Percentiles rank a stretch among this genome's conserved stretches.
phyloP scores from a whole-genome alignment of 2,329 filamentous ascomycete genomes.

The Alternaria sp. region DNA sequence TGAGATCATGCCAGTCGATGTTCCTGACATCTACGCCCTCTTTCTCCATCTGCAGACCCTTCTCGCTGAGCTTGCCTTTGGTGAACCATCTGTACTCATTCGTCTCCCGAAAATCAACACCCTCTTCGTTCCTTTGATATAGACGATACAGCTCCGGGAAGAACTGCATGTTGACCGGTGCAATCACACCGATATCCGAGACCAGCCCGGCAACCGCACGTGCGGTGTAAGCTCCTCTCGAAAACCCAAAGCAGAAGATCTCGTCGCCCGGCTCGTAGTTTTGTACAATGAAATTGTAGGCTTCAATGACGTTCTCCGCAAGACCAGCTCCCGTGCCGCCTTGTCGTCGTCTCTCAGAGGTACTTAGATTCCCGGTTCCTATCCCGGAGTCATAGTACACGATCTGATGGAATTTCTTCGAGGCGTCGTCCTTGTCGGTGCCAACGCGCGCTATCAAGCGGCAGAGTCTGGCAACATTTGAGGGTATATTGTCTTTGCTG shows the following conservation, averaged over 20 bases:
- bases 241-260: constrained; percentile 57
- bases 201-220: constrained; percentile 52
- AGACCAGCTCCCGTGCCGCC: constrained; percentile 55
- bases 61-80: constrained; percentile 44
- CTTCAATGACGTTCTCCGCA: constrained; percentile 57
- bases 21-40: constrained; percentile 15
- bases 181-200: constrained; percentile 56
- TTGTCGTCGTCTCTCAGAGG: constrained; percentile 34
- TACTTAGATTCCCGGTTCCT: constrained; percentile 41
- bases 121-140: constrained; percentile 39
- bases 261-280: constrained; percentile 59
- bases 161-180: constrained; percentile 51
- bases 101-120: constrained; percentile 33
- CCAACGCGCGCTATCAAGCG: constrained; percentile 42
- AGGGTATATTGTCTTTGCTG: constrained; percentile 40
- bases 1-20: constrained; percentile 25
- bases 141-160: constrained; percentile 54
- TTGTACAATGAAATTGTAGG: constrained; percentile 58
- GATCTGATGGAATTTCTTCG: constrained; percentile 43
- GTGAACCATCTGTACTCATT: constrained; percentile 39
- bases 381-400: constrained; percentile 48
- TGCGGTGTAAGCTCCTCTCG: constrained; percentile 56
- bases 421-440: constrained; percentile 23
- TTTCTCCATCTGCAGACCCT: constrained; percentile 23
- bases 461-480: constrained; percentile 46